These are phyloP conservation scores for Cantharellus anzutake DNA, from an alignment of 768 basidiomycete genomes.

Conservation along the genomic window DNA sequence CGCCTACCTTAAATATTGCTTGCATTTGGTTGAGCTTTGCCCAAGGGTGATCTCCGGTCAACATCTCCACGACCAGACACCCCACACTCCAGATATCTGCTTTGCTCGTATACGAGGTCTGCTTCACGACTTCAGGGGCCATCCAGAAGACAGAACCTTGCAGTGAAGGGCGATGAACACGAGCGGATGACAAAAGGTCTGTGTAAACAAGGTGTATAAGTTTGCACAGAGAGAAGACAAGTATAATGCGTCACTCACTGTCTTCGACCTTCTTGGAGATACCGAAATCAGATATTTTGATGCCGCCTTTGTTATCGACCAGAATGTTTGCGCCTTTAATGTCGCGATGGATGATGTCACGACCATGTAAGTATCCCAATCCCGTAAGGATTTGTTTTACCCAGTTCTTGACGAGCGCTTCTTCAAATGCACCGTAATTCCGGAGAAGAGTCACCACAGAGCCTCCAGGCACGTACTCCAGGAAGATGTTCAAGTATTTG, in stretches of 20 bases:
- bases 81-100: slow-evolving; percentile 97
- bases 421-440: slow-evolving; percentile 90
- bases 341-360: slow-evolving; percentile 91
- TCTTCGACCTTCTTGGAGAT: slow-evolving; percentile 96
- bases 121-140: slow-evolving; percentile 97
- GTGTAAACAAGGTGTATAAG: slow-evolving; percentile 13
- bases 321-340: slow-evolving; percentile 99
- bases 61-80: slow-evolving; percentile 89
- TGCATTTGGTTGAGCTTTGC: slow-evolving; percentile 97
- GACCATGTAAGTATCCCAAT: slow-evolving; percentile 76
- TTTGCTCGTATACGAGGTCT: slow-evolving; percentile 76
- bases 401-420: slow-evolving; percentile 78
- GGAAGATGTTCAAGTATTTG: slow-evolving; percentile 82
- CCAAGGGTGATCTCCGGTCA: slow-evolving; percentile 91
- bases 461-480: slow-evolving; percentile 93
- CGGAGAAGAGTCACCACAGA: slow-evolving; percentile 77
- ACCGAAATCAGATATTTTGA: slow-evolving; percentile 94
- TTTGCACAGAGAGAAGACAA: slow-evolving; percentile 13
- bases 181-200: slow-evolving; percentile 31
- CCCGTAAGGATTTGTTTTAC: slow-evolving; percentile 82
- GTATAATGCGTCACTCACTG: slow-evolving; percentile 35
- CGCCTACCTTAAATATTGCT: slow-evolving; percentile 80
- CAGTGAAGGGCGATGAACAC: slow-evolving; percentile 73
- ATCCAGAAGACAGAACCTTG: slow-evolving; percentile 99
- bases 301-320: slow-evolving; percentile 92